Base-by-base conservation (phyloP, 768 basidiomycete species). In the Leccinum sublutescens region DNA sequence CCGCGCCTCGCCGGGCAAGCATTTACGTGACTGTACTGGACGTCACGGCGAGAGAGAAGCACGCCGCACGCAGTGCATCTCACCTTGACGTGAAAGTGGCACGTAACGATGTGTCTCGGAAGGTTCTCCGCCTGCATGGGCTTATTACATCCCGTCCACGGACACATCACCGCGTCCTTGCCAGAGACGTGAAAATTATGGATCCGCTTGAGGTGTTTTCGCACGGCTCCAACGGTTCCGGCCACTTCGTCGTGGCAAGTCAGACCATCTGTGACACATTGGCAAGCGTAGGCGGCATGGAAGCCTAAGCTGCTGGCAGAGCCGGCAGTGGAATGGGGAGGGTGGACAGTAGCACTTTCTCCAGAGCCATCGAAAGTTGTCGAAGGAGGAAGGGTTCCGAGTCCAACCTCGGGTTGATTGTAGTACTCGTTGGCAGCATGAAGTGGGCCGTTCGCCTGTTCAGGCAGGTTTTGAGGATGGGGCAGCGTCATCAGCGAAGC, bases 21-120 rank as follows among this genome's bases (percentile, higher is more conserved):
- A 6, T 15, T 64, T 10, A 48, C 52, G 31, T 70, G 69, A 23
- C 50, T 59, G 2, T 40, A 45, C 25, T 25, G 56, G 52, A 70
- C 69, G 34, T 70, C 69, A 9, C 47, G 31, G 4, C 69, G 68
- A 48, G 69, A 68, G 29, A 70, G 62, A 11, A 27, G 5, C 4
- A 58, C 1, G 1, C 64, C 60, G 40, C 69, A 70, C 2, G 1
- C n/a, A 1, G 0, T 11, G 38, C 69, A 70, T 4, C 1, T 2
- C 48, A 62, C 59, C 45, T 54, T 55, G 12, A 64, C 52, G 2
- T 27, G 55, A 17, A 70, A 36, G 38, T 70, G 69, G 25, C 56
- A 7, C 0, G 58, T n/a, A 1, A 64, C 17, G 5, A 70, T 63
- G 21, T 70, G 69, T 9, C 69, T 57, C 0, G 67, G 56, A 3